Conservation (phyloP, 768 basidiomycete genomes). For the Termitomyces sp. region DNA sequence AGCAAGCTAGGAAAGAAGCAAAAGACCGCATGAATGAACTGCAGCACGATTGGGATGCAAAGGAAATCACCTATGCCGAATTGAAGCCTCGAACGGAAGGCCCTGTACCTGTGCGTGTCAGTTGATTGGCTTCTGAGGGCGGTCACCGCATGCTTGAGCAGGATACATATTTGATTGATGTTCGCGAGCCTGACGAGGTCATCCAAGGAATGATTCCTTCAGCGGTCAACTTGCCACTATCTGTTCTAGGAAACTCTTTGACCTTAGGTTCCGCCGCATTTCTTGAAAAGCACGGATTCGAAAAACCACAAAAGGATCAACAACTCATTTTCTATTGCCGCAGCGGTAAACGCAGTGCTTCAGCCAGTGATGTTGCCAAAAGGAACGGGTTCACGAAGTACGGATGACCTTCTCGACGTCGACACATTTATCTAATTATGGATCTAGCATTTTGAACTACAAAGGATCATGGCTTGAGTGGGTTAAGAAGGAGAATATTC, state of each 20-base stretch:
- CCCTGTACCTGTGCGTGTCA: slow-evolving; percentile 53
- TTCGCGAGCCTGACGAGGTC: slow-evolving; percentile 91
- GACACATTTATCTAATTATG: neutral
- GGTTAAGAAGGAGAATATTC: slow-evolving; percentile 47
- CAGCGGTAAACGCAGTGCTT: slow-evolving; percentile 77
- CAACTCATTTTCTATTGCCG: slow-evolving; percentile 89
- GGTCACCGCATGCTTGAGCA: slow-evolving; percentile 21
- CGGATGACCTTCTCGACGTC: slow-evolving; percentile 17
- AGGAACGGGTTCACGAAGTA: slow-evolving; percentile 80
- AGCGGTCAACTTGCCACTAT: slow-evolving; percentile 84
- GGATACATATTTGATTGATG: slow-evolving; percentile 77
- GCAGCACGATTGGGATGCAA: slow-evolving; percentile 74
- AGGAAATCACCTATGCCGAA: slow-evolving; percentile 70
- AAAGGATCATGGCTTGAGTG: slow-evolving; percentile 88
- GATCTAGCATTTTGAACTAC: slow-evolving; percentile 61
- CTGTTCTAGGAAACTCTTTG: slow-evolving; percentile 64
- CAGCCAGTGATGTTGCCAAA: slow-evolving; percentile 77
- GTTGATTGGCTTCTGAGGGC: neutral
- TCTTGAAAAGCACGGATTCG: slow-evolving; percentile 60
- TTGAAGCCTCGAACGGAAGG: slow-evolving; percentile 74
- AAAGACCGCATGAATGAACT: slow-evolving; percentile 31
- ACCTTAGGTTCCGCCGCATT: slow-evolving; percentile 52
- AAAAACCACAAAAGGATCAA: slow-evolving; percentile 64
- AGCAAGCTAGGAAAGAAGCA: slow-evolving; percentile 26
- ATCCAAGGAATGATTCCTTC: slow-evolving; percentile 91